Base-by-base conservation (phyloP, 257 asterid genomes). In the Rhazya stricta region DNA sequence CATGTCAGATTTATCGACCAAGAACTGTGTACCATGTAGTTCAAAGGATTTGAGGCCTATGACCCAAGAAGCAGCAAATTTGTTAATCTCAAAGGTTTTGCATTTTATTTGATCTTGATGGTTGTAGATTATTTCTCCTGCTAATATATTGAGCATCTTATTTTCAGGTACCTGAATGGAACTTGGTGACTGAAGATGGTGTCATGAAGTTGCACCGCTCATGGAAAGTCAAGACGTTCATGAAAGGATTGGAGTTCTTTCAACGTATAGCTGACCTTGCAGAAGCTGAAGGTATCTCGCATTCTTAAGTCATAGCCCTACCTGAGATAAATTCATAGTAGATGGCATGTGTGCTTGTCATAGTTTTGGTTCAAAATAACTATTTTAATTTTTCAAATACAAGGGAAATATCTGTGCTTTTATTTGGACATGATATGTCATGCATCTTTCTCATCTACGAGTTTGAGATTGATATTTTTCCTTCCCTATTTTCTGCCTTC, bases 141-240 rank as follows among this genome's bases (percentile, higher is more conserved):
- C 5, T 30, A 23, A 56, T 19, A 15, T 6, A 48, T 41, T 39
- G 19, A 37, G 18, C 53, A 30, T 65, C 13, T 78, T 27, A 48
- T 68, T 15, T 72, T 53, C 56, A 94, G 99, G 94, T 92, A 70
- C 88, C 88, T 34, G 96, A 88, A 75, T 94, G 99, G 99, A 76
- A 80, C 82, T 85, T 94, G 88, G 84, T 84, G 81, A 87, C 80
- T 58, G 96, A 89, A 72, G 88, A 73, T 79, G 96, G 92, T 67
- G 73, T 32, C 13, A 76, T 63, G 87, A 94, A 89, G 94, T 87
- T 94, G 81, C 92, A 87, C 61, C 90, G 80, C 56, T 84, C 93
- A 27, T 94, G 97, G 97, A 92, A 92, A 85, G 98, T 92, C 50
- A 92, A 89, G 87, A 89, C 92, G 60, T 94, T 94, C 71, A 83